Percentiles rank a stretch among this genome's conserved stretches.
These are phyloP conservation scores for Sphaerostilbella broomeana DNA, from an alignment of 2,329 filamentous ascomycete species.

Conservation along the genomic window DNA sequence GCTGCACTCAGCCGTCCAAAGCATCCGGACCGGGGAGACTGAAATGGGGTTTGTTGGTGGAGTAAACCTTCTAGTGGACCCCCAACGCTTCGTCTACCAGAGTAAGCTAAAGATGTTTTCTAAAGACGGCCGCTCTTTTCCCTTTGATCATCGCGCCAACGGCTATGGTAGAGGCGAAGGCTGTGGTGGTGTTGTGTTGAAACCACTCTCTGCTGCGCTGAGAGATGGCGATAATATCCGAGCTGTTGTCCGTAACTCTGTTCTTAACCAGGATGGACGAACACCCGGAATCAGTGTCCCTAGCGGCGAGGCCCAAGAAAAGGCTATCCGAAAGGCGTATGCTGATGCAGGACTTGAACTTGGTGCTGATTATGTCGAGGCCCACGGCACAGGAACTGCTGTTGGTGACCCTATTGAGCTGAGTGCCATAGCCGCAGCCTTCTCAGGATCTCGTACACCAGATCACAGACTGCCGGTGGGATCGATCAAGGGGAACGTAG, in stretches of 20 bases:
- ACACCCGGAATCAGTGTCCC: constrained; percentile 21
- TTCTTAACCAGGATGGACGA: constrained; percentile 19
- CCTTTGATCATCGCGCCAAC: constrained; percentile 28
- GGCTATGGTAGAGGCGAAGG: constrained; percentile 30
- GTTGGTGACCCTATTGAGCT: constrained; percentile 49
- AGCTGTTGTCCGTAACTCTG: constrained; percentile 19
- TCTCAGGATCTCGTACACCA: constrained; percentile 5
- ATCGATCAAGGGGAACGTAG: too few relatives aligned
- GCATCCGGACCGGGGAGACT: constrained; percentile 27
- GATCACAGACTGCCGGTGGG: constrained; percentile 39
- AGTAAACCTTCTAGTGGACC: constrained; percentile 29
- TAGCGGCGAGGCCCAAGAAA: constrained; percentile 19
- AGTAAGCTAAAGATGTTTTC: constrained; percentile 18
- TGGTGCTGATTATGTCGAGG: constrained; percentile 29
- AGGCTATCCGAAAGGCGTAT: constrained; percentile 29
- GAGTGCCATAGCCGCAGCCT: constrained; percentile 31
- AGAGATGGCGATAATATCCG: constrained; percentile 19
- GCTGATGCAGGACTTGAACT: too few relatives aligned
- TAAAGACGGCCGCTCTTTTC: constrained; percentile 21
- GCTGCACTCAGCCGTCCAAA: constrained; percentile 18
- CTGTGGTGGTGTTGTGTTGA: constrained; percentile 26
- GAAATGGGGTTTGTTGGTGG: constrained; percentile 29
- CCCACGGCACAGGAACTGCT: constrained; percentile 47
- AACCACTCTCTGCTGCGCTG: constrained; percentile 24
- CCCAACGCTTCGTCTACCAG: constrained; percentile 17